A percentile compares a stretch with the other conserved stretches of the same genome.
These are phyloP conservation scores for Sugiyamaella castrensis DNA, from an alignment of 1,139 yeast genomes.

Conservation along the genomic window DNA sequence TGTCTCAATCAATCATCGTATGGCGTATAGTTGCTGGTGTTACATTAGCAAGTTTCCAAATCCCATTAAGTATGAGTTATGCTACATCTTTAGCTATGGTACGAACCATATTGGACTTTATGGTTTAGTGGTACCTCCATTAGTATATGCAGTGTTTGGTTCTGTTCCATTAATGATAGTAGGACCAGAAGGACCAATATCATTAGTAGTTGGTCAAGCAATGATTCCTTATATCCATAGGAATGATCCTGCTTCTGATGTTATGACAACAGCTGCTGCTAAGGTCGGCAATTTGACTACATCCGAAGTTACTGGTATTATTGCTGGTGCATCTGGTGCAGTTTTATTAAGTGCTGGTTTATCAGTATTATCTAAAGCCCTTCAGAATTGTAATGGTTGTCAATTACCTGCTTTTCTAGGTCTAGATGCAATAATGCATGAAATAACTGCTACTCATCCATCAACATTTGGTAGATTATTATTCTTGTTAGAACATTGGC, in stretches of 20 bases:
- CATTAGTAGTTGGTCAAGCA: slow-evolving; percentile 87
- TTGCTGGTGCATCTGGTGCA: slow-evolving; percentile 77
- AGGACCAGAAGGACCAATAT: slow-evolving; percentile 95
- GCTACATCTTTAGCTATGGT: slow-evolving; percentile 90
- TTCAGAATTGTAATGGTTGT: slow-evolving; percentile 81
- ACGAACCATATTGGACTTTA: slow-evolving; percentile 84
- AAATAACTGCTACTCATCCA: slow-evolving; percentile 56
- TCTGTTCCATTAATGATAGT: slow-evolving; percentile 96
- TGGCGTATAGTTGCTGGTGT: slow-evolving; percentile 82
- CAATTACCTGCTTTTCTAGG: slow-evolving; percentile 75
- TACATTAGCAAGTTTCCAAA: slow-evolving; percentile 85
- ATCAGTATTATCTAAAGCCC: slow-evolving; percentile 76
- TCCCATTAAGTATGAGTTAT: slow-evolving; percentile 84
- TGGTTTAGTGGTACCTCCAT: slow-evolving; percentile 79
- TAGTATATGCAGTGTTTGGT: slow-evolving; percentile 78
- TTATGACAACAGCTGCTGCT: neutral
- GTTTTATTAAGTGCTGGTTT: slow-evolving; percentile 74
- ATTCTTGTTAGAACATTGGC: slow-evolving; percentile 50
- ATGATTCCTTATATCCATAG: slow-evolving; percentile 49
- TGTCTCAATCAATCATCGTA: slow-evolving; percentile 52
- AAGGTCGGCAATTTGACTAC: slow-evolving; percentile 47
- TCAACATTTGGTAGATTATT: slow-evolving; percentile 70
- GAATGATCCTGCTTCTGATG: slow-evolving; percentile 1
- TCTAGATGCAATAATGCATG: slow-evolving; percentile 43
- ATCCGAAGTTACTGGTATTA: slow-evolving; percentile 64